Evolutionary conservation across 306 rosid genomes (phyloP).

Genomic region (barrel medic (Medicago truncatula)): MtrunA17r5.0-ANR NC_053047.1:32821001-32821500

Average conservation of each 20-base stretch:
- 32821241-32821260: not conserved
- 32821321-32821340: too few species aligned
- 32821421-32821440: too few species aligned
- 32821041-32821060: not conserved
- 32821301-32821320: too few species aligned
- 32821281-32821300: not conserved
- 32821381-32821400: not conserved
- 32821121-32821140: not conserved
- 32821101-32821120: not conserved
- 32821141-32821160: not conserved
- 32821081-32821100: not conserved
- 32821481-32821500: constrained; percentile 1
- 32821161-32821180: not conserved
- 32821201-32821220: not conserved
- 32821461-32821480: not conserved
- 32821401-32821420: too few species aligned
- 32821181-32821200: not conserved
- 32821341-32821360: too few species aligned
- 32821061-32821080: not conserved
- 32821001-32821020: not conserved
- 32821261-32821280: not conserved
- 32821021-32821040: not conserved
- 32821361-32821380: too few species aligned
- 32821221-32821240: not conserved
- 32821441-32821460: too few species aligned